Evolutionary conservation across 2,329 filamentous ascomycete genomes (phyloP), one percentile per base, ranked within the genome.

Genomic region (Berkeleyomyces basicola): DNA sequence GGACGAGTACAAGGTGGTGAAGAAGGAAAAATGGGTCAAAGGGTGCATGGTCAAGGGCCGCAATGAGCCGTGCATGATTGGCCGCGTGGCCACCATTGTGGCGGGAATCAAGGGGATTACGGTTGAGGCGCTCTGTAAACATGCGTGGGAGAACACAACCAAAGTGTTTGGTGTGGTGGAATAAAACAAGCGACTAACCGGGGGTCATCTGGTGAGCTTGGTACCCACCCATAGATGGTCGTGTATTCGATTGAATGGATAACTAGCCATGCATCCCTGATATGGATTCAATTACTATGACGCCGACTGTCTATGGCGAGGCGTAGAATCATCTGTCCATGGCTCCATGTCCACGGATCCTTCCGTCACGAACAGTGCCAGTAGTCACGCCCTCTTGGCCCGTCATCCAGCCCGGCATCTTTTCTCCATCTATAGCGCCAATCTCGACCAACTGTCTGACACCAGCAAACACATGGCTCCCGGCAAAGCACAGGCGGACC

Each of bases 11-110:
- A 95, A 88, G 74, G 79, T 85, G 3, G 87, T 96, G 39, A 99
- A 97, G 79, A 97, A 96, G 75, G 93, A 99, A 75, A 95, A 88
- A 72, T 99, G 90, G 86, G 81, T 82, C 53, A 83, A 88, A 69
- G 92, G 91, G 0, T 80, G 79, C 47, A 92, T 96, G 88, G 82
- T 99, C 61, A 99, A 97, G 75, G 90, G 92, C 0, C 82, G 93
- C 65, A 99, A 99, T 71, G 93, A 99, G 74, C 89, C 92, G 7
- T 91, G 87, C 68, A 86, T 82, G 61, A 96, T 99, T 67, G 83
- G 86, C 67, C 84, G 86, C 61, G 88, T 99, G 11, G 93, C 90
- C n/a, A 84, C 86, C 72, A 88, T 92, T 60, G 85, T 99, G 67
- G 92, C 93, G 1, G 84, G 80, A 49, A 86, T 97, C 66, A 96